phyloP scores from a whole-genome alignment of 2,329 filamentous ascomycete species.

The Neofusicoccum umdonicola region DNA sequence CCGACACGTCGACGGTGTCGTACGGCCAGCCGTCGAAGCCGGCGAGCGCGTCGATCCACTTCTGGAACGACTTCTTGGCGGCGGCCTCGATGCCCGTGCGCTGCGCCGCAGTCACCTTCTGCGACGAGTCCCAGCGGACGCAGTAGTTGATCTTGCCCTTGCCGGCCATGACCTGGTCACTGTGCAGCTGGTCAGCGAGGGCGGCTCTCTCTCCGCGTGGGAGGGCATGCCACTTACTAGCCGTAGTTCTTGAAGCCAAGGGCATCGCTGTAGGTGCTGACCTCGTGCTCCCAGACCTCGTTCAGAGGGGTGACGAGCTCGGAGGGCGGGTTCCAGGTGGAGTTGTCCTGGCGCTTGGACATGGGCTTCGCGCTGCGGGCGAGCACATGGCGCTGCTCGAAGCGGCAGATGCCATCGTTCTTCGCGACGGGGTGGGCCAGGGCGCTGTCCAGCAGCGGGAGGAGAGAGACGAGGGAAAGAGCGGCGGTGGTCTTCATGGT shows the following conservation, averaged over 20 bases:
- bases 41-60: constrained; percentile 45
- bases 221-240: constrained; percentile 10
- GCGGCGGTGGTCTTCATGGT: constrained; percentile 25
- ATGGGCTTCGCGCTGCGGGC: constrained; percentile 22
- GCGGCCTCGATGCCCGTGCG: constrained; percentile 38
- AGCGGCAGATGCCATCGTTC: constrained; percentile 16
- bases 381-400: constrained; percentile 23
- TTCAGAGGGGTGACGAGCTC: constrained; percentile 26
- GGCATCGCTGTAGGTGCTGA: constrained; percentile 25
- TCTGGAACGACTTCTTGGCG: constrained; percentile 37
- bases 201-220: neutral
- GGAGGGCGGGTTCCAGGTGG: constrained; percentile 28
- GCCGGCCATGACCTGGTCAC: constrained; percentile 20
- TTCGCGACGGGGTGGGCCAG: constrained; percentile 22
- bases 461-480: constrained; percentile 22
- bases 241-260: constrained; percentile 32
- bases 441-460: constrained; percentile 22
- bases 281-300: constrained; percentile 28
- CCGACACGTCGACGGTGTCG: constrained; percentile 38
- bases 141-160: constrained; percentile 42
- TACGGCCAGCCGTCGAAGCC: constrained; percentile 48
- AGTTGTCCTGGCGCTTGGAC: constrained; percentile 21
- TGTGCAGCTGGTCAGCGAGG: neutral
- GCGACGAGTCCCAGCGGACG: constrained; percentile 46
- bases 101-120: constrained; percentile 38